Conservation (phyloP, 345 rosid genomes). For the Citropsis articulata region DNA sequence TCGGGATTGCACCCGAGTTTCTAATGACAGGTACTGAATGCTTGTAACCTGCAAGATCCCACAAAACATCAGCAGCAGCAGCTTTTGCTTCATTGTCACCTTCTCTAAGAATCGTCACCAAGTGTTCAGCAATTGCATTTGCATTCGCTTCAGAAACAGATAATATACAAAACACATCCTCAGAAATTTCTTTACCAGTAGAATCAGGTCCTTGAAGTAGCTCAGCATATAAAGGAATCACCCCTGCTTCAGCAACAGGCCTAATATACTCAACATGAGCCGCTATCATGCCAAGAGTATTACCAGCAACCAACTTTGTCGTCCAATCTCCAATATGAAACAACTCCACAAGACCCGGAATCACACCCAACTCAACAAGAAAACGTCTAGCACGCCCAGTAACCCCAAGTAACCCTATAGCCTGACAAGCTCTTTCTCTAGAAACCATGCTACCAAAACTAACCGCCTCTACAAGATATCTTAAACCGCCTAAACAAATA, state of each 20-base stretch:
- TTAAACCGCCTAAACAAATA: slow-evolving; percentile 37
- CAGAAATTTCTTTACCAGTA: slow-evolving; percentile 53
- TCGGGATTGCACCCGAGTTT: slow-evolving; percentile 57
- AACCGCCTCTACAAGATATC: slow-evolving; percentile 54
- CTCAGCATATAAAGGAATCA: slow-evolving; percentile 57
- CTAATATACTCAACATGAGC: slow-evolving; percentile 50
- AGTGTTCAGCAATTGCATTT: slow-evolving; percentile 40
- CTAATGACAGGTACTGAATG: slow-evolving; percentile 45
- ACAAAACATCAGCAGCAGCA: slow-evolving; percentile 57
- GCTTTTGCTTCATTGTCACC: slow-evolving; percentile 46
- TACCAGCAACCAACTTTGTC: slow-evolving; percentile 49
- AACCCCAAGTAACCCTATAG: slow-evolving; percentile 49
- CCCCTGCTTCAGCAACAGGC: slow-evolving; percentile 51
- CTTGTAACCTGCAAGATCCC: slow-evolving; percentile 54
- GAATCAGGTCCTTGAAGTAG: slow-evolving; percentile 50
- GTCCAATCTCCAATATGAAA: slow-evolving; percentile 41
- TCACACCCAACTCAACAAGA: slow-evolving; percentile 50
- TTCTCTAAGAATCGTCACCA: slow-evolving; percentile 58
- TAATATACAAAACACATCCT: slow-evolving; percentile 55
- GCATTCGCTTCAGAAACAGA: slow-evolving; percentile 59
- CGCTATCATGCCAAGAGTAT: slow-evolving; percentile 51
- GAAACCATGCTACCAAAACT: slow-evolving; percentile 49
- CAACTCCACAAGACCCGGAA: slow-evolving; percentile 50
- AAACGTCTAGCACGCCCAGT: slow-evolving; percentile 37
- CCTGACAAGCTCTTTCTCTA: slow-evolving; percentile 67